phyloP scores from a whole-genome alignment of 805 yeast species.

The Metschnikowia hibisci region DNA sequence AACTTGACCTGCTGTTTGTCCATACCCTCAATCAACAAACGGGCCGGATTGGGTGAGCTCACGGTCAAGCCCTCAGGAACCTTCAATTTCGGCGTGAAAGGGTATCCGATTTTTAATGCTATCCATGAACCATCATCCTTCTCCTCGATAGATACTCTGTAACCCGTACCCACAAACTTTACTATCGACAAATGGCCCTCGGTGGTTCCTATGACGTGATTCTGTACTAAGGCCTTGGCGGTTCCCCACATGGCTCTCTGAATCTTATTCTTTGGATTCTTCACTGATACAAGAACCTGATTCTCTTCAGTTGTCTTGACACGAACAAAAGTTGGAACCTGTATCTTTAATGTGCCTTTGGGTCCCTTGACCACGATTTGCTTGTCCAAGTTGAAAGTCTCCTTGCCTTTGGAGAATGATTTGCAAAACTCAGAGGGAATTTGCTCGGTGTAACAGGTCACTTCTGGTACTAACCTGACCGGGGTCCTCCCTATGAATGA shows the following conservation, averaged over 20 bases:
- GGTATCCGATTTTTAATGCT: slow-evolving; percentile 81
- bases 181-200: slow-evolving; percentile 90
- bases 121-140: slow-evolving; percentile 52
- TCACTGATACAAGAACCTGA: slow-evolving; percentile 52
- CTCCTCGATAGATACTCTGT: slow-evolving; percentile 77
- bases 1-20: slow-evolving; percentile 83
- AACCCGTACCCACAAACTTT: slow-evolving; percentile 94
- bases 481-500: slow-evolving; percentile 85
- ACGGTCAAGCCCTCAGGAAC: slow-evolving; percentile 78
- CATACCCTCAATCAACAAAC: slow-evolving; percentile 79
- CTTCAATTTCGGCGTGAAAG: slow-evolving; percentile 69
- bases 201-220: slow-evolving; percentile 79
- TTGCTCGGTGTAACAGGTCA: slow-evolving; percentile 44
- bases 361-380: slow-evolving; percentile 70
- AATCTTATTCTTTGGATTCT: slow-evolving; percentile 49
- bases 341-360: slow-evolving; percentile 59
- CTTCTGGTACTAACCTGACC: slow-evolving; percentile 61
- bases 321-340: slow-evolving; percentile 68
- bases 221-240: slow-evolving; percentile 69
- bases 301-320: slow-evolving; percentile 33
- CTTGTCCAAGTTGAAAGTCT: slow-evolving; percentile 53
- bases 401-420: slow-evolving; percentile 63
- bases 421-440: slow-evolving; percentile 53
- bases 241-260: slow-evolving; percentile 97
- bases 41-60: slow-evolving; percentile 76